A percentile compares a stretch with the other conserved stretches of the same genome.
phyloP scores from a whole-genome alignment of 257 asterid species.

The Ligustrum vulgare region DNA sequence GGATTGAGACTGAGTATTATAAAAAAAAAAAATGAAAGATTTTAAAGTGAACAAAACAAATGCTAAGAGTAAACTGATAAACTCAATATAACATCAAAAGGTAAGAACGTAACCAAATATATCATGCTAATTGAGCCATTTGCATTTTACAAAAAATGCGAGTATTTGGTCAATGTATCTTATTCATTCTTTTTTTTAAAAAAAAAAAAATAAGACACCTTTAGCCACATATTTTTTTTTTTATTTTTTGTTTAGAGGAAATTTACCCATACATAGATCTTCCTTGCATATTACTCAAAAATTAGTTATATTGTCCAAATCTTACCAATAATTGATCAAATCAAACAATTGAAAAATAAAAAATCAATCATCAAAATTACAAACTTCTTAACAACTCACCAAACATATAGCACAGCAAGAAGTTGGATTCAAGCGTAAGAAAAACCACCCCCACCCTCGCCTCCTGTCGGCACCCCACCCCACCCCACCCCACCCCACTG shows the following conservation, averaged over 20 bases:
- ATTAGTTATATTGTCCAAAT: background rate
- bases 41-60: no score
- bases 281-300: background rate
- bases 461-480: conserved; percentile 43
- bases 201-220: no score
- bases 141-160: no score
- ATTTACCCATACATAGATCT: background rate
- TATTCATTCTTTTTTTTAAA: no score
- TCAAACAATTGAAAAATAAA: background rate
- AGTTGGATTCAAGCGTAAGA: conserved; percentile 23
- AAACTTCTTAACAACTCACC: background rate
- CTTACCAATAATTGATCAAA: background rate
- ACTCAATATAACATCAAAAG: no score
- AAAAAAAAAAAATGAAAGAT: no score
- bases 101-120: no score
- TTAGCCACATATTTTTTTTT: no score
- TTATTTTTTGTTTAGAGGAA: background rate
- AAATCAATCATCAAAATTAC: background rate
- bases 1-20: no score
- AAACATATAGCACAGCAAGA: conserved; percentile 8
- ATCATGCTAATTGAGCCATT: no score
- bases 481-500: background rate
- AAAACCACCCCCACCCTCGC: background rate
- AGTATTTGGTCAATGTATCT: no score
- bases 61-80: no score